Evolutionary conservation across 1,284 basidiomycete genomes (phyloP).

Genomic region (Pyrrhoderma lamaoense): DNA sequence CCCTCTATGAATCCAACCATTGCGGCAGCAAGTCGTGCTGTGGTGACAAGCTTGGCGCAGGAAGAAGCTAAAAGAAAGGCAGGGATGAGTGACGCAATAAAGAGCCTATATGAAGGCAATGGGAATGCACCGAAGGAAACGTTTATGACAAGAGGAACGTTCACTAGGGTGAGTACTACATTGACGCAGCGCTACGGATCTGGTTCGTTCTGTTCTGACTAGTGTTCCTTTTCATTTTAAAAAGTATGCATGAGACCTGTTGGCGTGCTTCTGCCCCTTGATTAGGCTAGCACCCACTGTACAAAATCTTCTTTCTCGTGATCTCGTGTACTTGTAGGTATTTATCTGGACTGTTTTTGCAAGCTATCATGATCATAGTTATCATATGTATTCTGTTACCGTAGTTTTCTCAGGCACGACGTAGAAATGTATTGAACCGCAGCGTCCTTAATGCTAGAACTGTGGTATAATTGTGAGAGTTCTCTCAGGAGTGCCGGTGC

Average conservation of each 20-base stretch:
- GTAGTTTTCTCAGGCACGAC: too few relatives aligned
- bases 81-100: conserved; percentile 67
- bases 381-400: too few relatives aligned
- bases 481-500: too few relatives aligned
- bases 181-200: background rate
- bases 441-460: too few relatives aligned
- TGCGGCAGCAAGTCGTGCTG: conserved; percentile 50
- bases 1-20: conserved; percentile 47
- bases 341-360: too few relatives aligned
- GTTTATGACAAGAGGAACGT: conserved; percentile 73
- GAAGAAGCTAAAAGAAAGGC: conserved; percentile 73
- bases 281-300: background rate
- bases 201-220: background rate
- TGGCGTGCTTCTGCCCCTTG: background rate
- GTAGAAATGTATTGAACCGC: too few relatives aligned
- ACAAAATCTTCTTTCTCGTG: too few relatives aligned
- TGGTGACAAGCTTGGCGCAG: conserved; percentile 54
- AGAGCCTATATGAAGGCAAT: conserved; percentile 55
- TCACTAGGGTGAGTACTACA: conserved; percentile 58
- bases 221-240: background rate
- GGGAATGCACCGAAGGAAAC: conserved; percentile 61
- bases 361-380: too few relatives aligned
- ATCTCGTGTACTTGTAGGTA: too few relatives aligned
- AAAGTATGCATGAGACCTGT: too few relatives aligned
- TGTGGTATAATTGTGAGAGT: too few relatives aligned